Evolutionary conservation across 805 yeast species (phyloP), one percentile per base, ranked within the genome.

Genomic region (Ogataea degrootiae): DNA sequence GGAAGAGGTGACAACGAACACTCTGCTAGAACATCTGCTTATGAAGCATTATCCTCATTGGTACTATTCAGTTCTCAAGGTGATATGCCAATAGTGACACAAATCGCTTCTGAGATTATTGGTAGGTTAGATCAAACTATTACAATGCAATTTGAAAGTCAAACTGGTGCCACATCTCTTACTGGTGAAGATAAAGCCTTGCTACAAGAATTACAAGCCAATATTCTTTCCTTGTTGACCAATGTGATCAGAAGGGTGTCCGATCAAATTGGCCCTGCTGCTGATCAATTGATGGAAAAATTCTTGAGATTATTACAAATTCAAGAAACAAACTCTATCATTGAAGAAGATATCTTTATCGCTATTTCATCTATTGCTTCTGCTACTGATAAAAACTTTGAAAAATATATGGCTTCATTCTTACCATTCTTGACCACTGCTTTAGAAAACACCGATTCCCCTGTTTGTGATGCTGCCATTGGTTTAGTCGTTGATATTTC

Each of bases 401-500:
- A 75, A 57, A 80, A 79, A 58, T 94, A 88, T 66, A 81, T 91
- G 82, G 82, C 79, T 47, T 76, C 86, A 6, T 89, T 94, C 65
- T 73, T 88, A 50, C 97, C 98, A 47, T 91, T 75, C 65, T 75
- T 94, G 64, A 80, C 82, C 16, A 75, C 76, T 51, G 96, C 96
- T 0, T 74, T 94, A 51, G 78, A 80, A 57, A 91, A 90, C 66
- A 81, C 86, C 8, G 96, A 88, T 36, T 82, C 89, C 5, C 86
- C 91, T 36, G 82, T 87, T 11, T 85, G 96, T 60, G 79, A 79
- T 53, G 87, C 96, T 5, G 96, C 98, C 3, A 90, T 94, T 48
- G 98, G 99, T 4, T 77, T 94, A 43, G 90, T 94, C 49, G 97
- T 97, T 17, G 99, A 94, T 69, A 83, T 92, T 56, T 80, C 95